A percentile compares a stretch with the other conserved stretches of the same genome.
Evolutionary conservation across 257 asterid genomes (phyloP).

Genomic region (Thymus mandschuricus): DNA sequence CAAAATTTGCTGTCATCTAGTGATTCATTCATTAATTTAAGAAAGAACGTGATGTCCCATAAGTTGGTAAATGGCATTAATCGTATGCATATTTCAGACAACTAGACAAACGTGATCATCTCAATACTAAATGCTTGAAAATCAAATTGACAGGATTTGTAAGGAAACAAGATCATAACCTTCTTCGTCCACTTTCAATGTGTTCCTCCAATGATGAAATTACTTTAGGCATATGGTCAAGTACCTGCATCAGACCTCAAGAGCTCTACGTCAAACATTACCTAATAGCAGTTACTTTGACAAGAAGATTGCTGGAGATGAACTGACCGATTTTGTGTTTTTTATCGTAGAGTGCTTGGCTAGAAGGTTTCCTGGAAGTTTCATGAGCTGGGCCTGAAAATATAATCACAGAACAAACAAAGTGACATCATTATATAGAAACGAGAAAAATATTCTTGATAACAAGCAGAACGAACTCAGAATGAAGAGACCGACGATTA

Average conservation of each 20-base stretch:
- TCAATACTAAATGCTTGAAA: background rate
- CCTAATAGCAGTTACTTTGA: slow-evolving; percentile 9
- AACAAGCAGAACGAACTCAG: background rate
- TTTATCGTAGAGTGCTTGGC: slow-evolving; percentile 59
- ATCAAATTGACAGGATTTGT: background rate
- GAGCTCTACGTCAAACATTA: slow-evolving; percentile 23
- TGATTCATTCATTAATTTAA: too few relatives aligned
- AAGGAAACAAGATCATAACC: slow-evolving; percentile 38
- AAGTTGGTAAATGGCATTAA: too few relatives aligned
- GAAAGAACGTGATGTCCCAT: too few relatives aligned
- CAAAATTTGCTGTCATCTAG: too few relatives aligned
- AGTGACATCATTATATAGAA: background rate
- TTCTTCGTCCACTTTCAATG: slow-evolving; percentile 58
- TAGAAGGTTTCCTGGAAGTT: slow-evolving; percentile 72
- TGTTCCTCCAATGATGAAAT: slow-evolving; percentile 74
- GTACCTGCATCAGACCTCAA: slow-evolving; percentile 38
- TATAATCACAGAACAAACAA: background rate
- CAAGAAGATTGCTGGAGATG: background rate
- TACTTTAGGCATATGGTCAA: slow-evolving; percentile 68
- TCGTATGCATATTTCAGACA: too few relatives aligned
- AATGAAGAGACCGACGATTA: background rate
- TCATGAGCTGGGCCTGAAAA: slow-evolving; percentile 55
- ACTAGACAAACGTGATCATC: background rate
- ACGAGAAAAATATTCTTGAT: background rate
- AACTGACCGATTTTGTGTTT: slow-evolving; percentile 58